These are phyloP conservation scores for Plenodomus lindquistii DNA, from an alignment of 2,329 filamentous ascomycete genomes.

Conservation along the genomic window DNA sequence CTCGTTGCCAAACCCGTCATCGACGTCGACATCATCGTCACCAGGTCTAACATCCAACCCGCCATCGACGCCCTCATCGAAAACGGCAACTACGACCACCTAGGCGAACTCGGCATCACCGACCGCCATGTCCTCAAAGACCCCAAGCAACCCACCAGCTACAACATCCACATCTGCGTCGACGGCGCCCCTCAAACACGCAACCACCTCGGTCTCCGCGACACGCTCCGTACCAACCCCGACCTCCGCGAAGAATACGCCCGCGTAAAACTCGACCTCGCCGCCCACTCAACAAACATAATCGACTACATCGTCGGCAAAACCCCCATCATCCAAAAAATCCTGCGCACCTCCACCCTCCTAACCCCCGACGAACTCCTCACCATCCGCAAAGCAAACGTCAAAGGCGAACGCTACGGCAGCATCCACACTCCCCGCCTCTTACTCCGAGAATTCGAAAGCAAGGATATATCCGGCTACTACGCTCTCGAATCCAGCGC, in stretches of 20 bases:
- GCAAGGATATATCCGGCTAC: constrained; percentile 23
- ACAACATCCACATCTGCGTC: constrained; percentile 46
- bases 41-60: constrained; percentile 24
- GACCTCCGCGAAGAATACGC: constrained; percentile 38
- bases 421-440: constrained; percentile 28
- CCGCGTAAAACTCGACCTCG: constrained; percentile 24
- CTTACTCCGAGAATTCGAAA: constrained; percentile 31
- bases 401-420: constrained; percentile 16
- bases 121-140: constrained; percentile 43
- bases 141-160: constrained; percentile 26
- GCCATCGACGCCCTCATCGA: constrained; percentile 36
- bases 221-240: constrained; percentile 35
- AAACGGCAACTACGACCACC: constrained; percentile 38
- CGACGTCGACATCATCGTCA: constrained; percentile 43
- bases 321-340: constrained; percentile 22
- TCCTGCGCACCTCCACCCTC: constrained; percentile 15
- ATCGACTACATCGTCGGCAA: constrained; percentile 28
- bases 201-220: constrained; percentile 47
- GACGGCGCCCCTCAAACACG: constrained; percentile 37
- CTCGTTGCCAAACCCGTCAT: constrained; percentile 45
- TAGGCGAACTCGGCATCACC: constrained; percentile 42
- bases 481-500: constrained; percentile 28
- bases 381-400: constrained; percentile 20
- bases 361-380: constrained; percentile 24
- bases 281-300: constrained; percentile 20